Evolutionary conservation across 1,284 basidiomycete species (phyloP).

Genomic region (Rugosomyces carneus): DNA sequence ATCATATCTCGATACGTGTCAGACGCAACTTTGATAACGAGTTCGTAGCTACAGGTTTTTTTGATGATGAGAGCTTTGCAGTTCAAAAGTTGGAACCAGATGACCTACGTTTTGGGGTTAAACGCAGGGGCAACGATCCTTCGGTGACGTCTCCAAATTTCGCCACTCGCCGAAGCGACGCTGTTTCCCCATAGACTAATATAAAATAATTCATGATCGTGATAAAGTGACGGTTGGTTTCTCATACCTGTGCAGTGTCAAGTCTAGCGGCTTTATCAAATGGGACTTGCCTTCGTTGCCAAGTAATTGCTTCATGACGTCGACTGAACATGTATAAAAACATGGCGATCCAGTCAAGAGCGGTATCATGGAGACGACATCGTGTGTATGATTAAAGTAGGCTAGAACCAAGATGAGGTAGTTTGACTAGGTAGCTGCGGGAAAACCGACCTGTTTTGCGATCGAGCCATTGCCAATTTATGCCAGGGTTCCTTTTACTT

Average conservation of each 20-base stretch:
- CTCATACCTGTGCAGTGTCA: constrained; percentile 10
- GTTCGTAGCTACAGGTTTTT: constrained; percentile 16
- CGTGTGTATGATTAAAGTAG: constrained; percentile 20
- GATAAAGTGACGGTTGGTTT: not conserved
- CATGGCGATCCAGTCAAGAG: constrained; percentile 14
- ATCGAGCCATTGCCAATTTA: constrained; percentile 18
- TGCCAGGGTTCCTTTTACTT: constrained; percentile 18
- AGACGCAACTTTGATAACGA: constrained; percentile 19
- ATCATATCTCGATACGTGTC: constrained; percentile 24
- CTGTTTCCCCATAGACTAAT: constrained; percentile 25
- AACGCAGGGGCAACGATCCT: constrained; percentile 27
- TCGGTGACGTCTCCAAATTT: constrained; percentile 27
- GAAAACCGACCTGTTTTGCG: constrained; percentile 13
- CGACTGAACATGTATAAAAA: constrained; percentile 18
- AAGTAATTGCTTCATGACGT: constrained; percentile 20
- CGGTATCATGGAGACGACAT: constrained; percentile 23
- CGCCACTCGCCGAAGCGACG: constrained; percentile 23
- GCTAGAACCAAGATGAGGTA: constrained; percentile 7
- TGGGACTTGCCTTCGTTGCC: constrained; percentile 14
- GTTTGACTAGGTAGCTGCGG: not conserved
- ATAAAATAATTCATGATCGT: not conserved
- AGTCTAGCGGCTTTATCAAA: constrained; percentile 14
- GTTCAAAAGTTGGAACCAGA: not conserved
- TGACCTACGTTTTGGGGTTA: constrained; percentile 22
- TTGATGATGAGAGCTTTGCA: not conserved